Conservation (phyloP, 306 rosid species). For the Dalbergia oliveri region DNA sequence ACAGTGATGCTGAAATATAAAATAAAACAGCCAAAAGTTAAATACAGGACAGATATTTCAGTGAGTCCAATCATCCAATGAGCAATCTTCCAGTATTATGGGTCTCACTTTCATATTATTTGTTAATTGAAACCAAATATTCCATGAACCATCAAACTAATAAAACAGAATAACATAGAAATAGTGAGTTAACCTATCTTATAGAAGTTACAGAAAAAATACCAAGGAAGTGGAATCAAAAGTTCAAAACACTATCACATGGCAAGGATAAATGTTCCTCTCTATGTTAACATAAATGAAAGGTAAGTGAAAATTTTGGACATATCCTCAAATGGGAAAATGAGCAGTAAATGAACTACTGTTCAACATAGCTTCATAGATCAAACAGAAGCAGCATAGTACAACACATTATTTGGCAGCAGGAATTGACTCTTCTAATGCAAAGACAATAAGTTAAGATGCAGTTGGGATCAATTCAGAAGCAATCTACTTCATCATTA, state of each 20-base stretch:
- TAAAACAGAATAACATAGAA: slow-evolving; percentile 10
- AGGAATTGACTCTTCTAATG: neutral
- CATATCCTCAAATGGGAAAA: slow-evolving; percentile 34
- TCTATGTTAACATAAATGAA: neutral
- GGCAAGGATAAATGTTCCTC: slow-evolving; percentile 8
- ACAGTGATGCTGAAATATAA: slow-evolving; percentile 88
- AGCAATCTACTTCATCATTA: slow-evolving; percentile 25
- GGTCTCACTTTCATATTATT: slow-evolving; percentile 26
- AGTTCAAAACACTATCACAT: slow-evolving; percentile 23
- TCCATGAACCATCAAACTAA: slow-evolving; percentile 24
- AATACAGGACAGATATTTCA: slow-evolving; percentile 37
- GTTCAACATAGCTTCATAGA: slow-evolving; percentile 19
- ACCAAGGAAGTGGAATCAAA: slow-evolving; percentile 29
- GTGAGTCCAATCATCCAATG: slow-evolving; percentile 31
- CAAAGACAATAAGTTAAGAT: slow-evolving; percentile 12
- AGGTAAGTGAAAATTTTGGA: slow-evolving; percentile 6
- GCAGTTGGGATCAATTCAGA: slow-evolving; percentile 8
- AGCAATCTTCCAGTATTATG: slow-evolving; percentile 6
- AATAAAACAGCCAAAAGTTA: slow-evolving; percentile 34
- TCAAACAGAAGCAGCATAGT: neutral
- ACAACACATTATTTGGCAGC: neutral
- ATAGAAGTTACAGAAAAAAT: slow-evolving; percentile 11
- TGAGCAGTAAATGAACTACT: slow-evolving; percentile 4
- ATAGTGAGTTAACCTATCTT: slow-evolving; percentile 23
- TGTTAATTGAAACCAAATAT: slow-evolving; percentile 18